phyloP scores from a whole-genome alignment of 306 rosid species.

The Lathyrus sativus region DNA sequence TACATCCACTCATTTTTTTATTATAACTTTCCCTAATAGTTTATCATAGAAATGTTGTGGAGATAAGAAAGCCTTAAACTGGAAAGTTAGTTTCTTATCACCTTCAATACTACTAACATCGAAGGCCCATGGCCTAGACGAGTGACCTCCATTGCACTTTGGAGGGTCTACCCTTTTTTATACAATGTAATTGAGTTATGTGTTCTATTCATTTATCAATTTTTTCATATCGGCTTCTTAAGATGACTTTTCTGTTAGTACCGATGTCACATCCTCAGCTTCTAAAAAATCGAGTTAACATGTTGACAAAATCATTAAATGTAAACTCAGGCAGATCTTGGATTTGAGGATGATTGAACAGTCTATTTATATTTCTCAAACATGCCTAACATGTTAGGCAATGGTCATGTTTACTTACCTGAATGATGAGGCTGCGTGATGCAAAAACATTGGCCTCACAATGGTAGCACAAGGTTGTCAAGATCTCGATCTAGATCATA shows the following conservation, averaged over 20 bases:
- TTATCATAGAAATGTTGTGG: neutral
- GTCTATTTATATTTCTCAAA: neutral
- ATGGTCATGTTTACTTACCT: neutral
- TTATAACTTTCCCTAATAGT: neutral
- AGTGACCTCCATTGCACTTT: slow-evolving; percentile 52
- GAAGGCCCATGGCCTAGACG: slow-evolving; percentile 47
- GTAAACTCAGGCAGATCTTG: neutral
- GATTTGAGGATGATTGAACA: neutral
- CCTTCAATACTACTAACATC: neutral
- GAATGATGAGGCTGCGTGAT: neutral
- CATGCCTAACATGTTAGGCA: neutral
- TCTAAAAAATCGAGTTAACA: neutral
- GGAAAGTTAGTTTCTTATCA: neutral
- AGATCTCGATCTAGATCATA: no score
- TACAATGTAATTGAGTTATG: neutral
- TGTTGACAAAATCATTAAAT: neutral
- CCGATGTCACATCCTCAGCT: neutral
- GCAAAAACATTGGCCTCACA: neutral
- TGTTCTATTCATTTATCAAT: neutral
- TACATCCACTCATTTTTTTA: no score
- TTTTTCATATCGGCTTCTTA: neutral
- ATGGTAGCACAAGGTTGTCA: neutral
- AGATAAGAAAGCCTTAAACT: neutral
- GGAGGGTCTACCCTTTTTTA: slow-evolving; percentile 49
- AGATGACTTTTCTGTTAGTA: neutral